A percentile compares a stretch with the other conserved stretches of the same genome.
Conservation (phyloP, 176 grass and related monocot species). For the Phoenix dactylifera region DNA sequence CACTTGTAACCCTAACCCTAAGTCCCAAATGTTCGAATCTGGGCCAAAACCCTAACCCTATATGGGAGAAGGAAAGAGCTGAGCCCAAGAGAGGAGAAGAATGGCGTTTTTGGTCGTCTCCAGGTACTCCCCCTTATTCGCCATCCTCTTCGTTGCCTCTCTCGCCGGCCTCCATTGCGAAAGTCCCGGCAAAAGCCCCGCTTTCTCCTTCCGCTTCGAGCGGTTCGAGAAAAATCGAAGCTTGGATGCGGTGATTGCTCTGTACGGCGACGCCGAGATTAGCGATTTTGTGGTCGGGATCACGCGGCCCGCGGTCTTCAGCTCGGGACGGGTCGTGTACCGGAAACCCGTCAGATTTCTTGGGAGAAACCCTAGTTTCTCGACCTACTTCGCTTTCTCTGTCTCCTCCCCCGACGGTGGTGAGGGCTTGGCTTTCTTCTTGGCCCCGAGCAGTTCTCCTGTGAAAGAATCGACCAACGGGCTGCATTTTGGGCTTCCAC, state of each 20-base stretch:
- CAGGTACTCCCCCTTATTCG: too few relatives aligned
- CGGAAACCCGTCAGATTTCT: slow-evolving; percentile 32
- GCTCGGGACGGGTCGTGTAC: slow-evolving; percentile 39
- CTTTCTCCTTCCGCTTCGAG: slow-evolving; percentile 42
- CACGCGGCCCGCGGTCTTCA: slow-evolving; percentile 15
- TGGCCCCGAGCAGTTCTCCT: neutral
- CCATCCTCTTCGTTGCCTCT: neutral
- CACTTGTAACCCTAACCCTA: too few relatives aligned
- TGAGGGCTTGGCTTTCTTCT: slow-evolving; percentile 40
- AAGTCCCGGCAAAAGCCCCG: neutral
- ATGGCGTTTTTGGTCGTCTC: too few relatives aligned
- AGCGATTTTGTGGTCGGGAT: slow-evolving; percentile 19
- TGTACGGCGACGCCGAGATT: slow-evolving; percentile 37
- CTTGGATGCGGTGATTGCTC: slow-evolving; percentile 35
- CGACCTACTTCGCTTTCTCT: slow-evolving; percentile 77
- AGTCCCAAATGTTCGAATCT: too few relatives aligned
- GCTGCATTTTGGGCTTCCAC: neutral
- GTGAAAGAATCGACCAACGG: neutral
- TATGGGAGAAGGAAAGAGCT: too few relatives aligned
- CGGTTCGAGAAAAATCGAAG: slow-evolving; percentile 37
- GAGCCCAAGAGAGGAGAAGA: too few relatives aligned
- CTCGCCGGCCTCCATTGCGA: neutral
- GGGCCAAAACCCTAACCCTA: too few relatives aligned
- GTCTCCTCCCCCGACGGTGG: slow-evolving; percentile 7
- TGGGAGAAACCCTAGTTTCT: slow-evolving; percentile 30